Evolutionary conservation across 257 asterid genomes (phyloP).

Genomic region (Solanum gracilifrons): DNA sequence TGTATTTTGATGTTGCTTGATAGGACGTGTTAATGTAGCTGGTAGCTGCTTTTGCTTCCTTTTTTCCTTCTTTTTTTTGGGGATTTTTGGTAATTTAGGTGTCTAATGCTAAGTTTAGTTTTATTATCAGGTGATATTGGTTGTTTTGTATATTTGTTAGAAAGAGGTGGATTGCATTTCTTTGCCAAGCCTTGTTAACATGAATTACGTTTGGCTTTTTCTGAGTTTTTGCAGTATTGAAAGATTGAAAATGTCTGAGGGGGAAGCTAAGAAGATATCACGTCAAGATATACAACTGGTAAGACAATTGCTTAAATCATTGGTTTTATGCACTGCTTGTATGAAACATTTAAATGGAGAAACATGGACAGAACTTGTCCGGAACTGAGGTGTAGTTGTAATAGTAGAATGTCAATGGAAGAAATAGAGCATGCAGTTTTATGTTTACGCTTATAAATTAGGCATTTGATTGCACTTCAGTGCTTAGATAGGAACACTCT

Average conservation of each 20-base stretch:
- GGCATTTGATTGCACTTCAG: not conserved
- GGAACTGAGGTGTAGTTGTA: not conserved
- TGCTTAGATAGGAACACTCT: not conserved
- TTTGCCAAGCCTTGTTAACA: not conserved
- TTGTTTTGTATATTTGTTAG: not conserved
- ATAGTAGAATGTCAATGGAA: not conserved
- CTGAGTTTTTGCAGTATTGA: not conserved
- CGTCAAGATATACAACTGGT: constrained; percentile 75
- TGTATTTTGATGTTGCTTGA: not conserved
- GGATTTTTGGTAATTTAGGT: not conserved
- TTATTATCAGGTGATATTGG: not conserved
- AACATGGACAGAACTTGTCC: not conserved
- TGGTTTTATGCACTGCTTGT: not conserved
- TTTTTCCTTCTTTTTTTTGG: not conserved
- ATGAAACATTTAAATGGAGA: not conserved
- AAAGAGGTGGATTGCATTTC: not conserved
- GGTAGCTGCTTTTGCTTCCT: not conserved
- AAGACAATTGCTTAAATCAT: constrained; percentile 11
- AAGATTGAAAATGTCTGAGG: constrained; percentile 43
- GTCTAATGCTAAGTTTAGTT: not conserved
- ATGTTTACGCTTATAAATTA: not conserved
- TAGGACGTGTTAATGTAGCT: not conserved
- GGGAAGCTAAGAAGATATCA: constrained; percentile 47
- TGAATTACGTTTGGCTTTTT: not conserved
- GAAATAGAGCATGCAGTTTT: not conserved